phyloP scores from a whole-genome alignment of 2,329 filamentous ascomycete genomes.

The Emmonsia crescens region DNA sequence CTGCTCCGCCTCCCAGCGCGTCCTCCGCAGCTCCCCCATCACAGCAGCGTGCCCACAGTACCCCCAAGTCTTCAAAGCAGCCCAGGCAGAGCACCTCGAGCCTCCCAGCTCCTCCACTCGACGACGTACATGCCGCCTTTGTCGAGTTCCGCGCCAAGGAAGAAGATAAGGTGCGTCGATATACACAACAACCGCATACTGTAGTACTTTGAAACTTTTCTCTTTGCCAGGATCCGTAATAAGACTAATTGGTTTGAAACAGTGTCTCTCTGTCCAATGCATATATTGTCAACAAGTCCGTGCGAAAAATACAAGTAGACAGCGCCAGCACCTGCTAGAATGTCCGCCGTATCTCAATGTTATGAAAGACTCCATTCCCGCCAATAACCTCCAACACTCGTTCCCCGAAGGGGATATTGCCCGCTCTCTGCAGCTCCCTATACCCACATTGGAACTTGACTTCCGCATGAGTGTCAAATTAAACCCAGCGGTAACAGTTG shows the following conservation, averaged over 20 bases:
- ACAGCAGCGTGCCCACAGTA: conserved; percentile 26
- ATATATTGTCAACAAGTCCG: conserved; percentile 42
- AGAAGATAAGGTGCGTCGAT: conserved; percentile 31
- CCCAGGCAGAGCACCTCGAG: conserved; percentile 29
- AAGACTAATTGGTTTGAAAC: conserved; percentile 4
- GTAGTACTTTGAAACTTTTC: too few species aligned
- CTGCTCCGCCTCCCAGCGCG: conserved; percentile 21
- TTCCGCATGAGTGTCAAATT: conserved; percentile 44
- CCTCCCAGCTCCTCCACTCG: conserved; percentile 37
- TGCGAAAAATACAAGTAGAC: conserved; percentile 41
- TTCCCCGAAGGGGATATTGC: conserved; percentile 41
- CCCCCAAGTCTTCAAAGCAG: conserved; percentile 26
- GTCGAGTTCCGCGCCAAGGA: conserved; percentile 39
- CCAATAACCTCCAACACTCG: conserved; percentile 41
- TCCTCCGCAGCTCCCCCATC: conserved; percentile 22
- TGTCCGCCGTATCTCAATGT: conserved; percentile 41
- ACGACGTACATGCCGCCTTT: conserved; percentile 40
- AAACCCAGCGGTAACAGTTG: conserved; percentile 40
- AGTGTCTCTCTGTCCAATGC: conserved; percentile 41
- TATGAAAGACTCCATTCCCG: conserved; percentile 43
- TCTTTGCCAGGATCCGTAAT: not conserved
- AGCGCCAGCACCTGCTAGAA: conserved; percentile 40
- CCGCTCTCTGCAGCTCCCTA: conserved; percentile 37
- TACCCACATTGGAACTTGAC: conserved; percentile 39
- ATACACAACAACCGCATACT: not conserved